phyloP scores from a whole-genome alignment of 352 stramenopile genomes.

The Pythium aristosporum region DNA sequence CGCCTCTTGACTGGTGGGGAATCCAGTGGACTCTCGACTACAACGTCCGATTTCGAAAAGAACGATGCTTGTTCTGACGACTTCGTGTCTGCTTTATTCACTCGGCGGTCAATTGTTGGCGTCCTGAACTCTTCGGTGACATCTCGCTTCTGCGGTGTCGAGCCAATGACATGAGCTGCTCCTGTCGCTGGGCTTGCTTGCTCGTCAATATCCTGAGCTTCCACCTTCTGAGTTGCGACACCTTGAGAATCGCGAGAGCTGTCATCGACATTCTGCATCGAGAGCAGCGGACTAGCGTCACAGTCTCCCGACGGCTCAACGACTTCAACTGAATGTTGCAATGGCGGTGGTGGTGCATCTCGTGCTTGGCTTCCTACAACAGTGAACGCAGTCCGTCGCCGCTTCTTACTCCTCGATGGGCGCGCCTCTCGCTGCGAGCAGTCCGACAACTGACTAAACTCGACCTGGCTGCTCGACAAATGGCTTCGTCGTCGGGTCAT shows the following conservation, averaged over 20 bases:
- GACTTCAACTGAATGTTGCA: background rate
- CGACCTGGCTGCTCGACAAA: slow-evolving; percentile 12
- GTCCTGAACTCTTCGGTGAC: background rate
- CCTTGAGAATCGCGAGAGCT: background rate
- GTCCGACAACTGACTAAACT: slow-evolving; percentile 18
- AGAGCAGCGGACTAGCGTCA: background rate
- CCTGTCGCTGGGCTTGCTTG: background rate
- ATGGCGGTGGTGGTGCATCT: slow-evolving; percentile 5
- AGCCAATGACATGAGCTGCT: too few species aligned
- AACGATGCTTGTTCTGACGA: background rate
- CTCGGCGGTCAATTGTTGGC: background rate
- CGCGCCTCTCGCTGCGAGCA: slow-evolving; percentile 1
- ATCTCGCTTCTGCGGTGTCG: background rate
- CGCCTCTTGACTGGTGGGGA: background rate
- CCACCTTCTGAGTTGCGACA: background rate
- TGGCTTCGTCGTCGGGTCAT: slow-evolving; percentile 24
- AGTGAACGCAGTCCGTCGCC: background rate
- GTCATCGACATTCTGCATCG: background rate
- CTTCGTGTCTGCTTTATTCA: background rate
- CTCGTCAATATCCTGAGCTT: background rate
- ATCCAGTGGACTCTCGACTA: slow-evolving; percentile 8
- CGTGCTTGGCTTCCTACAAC: background rate
- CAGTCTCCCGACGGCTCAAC: background rate
- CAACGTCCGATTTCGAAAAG: slow-evolving; percentile 1
- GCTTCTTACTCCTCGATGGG: slow-evolving; percentile 11